Conservation (phyloP, 768 basidiomycete species). For the Inosperma sp. region DNA sequence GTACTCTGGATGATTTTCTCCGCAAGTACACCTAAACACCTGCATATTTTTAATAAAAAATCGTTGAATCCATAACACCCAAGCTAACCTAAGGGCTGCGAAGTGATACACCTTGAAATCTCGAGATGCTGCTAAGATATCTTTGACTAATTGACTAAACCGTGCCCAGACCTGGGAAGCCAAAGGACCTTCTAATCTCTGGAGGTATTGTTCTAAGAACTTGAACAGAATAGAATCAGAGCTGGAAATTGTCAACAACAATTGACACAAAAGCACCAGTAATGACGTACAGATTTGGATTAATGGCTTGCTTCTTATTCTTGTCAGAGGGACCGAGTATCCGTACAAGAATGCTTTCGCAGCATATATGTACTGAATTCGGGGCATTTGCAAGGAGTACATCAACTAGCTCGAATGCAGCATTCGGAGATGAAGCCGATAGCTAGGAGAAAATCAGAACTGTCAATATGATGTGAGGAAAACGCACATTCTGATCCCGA, state of each 20-base stretch:
- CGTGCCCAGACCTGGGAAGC: constrained; percentile 91
- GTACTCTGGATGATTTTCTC: constrained; percentile 86
- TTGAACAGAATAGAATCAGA: constrained; percentile 69
- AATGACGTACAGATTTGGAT: constrained; percentile 60
- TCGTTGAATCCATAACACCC: background rate
- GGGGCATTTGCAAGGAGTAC: constrained; percentile 80
- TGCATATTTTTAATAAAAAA: constrained; percentile 26
- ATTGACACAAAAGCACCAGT: background rate
- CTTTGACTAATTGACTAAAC: constrained; percentile 72
- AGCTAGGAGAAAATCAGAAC: constrained; percentile 26
- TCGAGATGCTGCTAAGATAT: constrained; percentile 58
- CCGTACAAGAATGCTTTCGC: constrained; percentile 72
- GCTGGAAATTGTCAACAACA: constrained; percentile 35
- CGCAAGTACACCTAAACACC: constrained; percentile 72
- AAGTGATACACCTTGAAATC: constrained; percentile 72
- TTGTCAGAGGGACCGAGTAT: constrained; percentile 53
- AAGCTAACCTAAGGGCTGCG: constrained; percentile 61
- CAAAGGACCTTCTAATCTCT: constrained; percentile 80
- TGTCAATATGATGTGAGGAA: constrained; percentile 1
- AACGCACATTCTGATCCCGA: constrained; percentile 45
- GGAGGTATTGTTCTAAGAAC: constrained; percentile 85
- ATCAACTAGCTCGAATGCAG: constrained; percentile 80
- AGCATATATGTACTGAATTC: constrained; percentile 81
- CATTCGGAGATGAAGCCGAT: constrained; percentile 37
- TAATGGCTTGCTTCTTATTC: constrained; percentile 53